Conservation (phyloP, 495 filamentous ascomycete genomes). For the Tirmania nivea region DNA sequence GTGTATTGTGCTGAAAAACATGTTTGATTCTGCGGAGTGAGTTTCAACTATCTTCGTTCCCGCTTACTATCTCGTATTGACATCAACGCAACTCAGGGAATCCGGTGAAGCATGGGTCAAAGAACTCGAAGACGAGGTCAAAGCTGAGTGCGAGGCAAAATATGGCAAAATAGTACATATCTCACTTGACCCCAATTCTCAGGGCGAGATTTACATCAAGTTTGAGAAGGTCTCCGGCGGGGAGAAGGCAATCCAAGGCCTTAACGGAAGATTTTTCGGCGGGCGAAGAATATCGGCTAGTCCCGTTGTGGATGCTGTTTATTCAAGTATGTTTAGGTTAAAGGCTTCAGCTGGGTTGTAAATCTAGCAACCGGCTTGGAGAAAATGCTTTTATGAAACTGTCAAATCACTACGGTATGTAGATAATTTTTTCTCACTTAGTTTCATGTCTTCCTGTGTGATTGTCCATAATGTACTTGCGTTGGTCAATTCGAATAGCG, state of each 20-base stretch:
- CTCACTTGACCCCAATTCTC: constrained; percentile 73
- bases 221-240: constrained; percentile 88
- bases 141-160: constrained; percentile 78
- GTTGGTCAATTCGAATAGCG: too few relatives aligned
- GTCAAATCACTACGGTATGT: not conserved
- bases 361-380: not conserved
- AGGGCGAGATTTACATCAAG: constrained; percentile 95
- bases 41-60: constrained; percentile 19
- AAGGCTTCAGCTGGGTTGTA: not conserved
- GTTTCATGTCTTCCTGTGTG: too few relatives aligned
- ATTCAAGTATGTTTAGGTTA: constrained; percentile 65
- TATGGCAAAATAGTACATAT: constrained; percentile 99
- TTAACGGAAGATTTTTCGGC: constrained; percentile 92
- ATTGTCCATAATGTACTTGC: too few relatives aligned
- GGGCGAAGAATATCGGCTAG: constrained; percentile 75
- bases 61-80: constrained; percentile 23
- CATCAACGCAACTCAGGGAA: constrained; percentile 34
- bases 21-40: constrained; percentile 85
- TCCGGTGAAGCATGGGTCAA: constrained; percentile 76
- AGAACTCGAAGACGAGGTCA: constrained; percentile 84
- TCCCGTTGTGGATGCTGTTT: constrained; percentile 92
- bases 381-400: too few relatives aligned
- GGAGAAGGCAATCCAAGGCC: constrained; percentile 88
- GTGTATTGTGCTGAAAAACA: constrained; percentile 83
- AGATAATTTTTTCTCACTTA: not conserved